Percentiles rank a stretch among this genome's conserved stretches.
Conservation (phyloP, 495 filamentous ascomycete species). For the Aspergillus taichungensis region DNA sequence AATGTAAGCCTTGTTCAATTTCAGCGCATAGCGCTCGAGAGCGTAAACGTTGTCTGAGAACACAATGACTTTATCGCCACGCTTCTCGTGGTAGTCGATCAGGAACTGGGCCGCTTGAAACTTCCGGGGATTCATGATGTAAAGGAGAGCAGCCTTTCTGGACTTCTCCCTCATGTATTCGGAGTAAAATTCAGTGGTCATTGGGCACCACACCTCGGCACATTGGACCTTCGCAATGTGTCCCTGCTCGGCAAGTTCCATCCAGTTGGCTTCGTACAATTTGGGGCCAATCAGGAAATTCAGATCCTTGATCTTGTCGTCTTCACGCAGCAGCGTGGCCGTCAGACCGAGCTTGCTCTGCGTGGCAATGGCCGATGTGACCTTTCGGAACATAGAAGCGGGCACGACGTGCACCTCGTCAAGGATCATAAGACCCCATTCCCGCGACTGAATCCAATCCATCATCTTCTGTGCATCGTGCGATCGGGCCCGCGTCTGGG, state of each 20-base stretch:
- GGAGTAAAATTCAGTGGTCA: slow-evolving; percentile 96
- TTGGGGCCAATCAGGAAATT: slow-evolving; percentile 98
- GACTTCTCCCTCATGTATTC: slow-evolving; percentile 76
- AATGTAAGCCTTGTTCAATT: slow-evolving; percentile 84
- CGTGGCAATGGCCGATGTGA: slow-evolving; percentile 82
- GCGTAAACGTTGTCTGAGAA: slow-evolving; percentile 99
- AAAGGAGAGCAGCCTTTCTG: slow-evolving; percentile 64
- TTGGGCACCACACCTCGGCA: slow-evolving; percentile 98
- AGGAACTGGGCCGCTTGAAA: slow-evolving; percentile 96
- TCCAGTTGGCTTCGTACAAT: slow-evolving; percentile 98
- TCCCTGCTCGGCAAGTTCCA: slow-evolving; percentile 93
- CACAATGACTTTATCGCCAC: slow-evolving; percentile 97
- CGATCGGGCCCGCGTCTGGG: slow-evolving; percentile 73
- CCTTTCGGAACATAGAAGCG: slow-evolving; percentile 88
- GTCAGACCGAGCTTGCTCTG: slow-evolving; percentile 97
- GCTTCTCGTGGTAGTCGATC: slow-evolving; percentile 93
- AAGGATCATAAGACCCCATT: slow-evolving; percentile 97
- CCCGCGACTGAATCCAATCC: slow-evolving; percentile 82
- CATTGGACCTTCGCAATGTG: slow-evolving; percentile 98
- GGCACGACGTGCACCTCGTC: slow-evolving; percentile 99
- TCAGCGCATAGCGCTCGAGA: slow-evolving; percentile 72
- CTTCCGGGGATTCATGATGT: slow-evolving; percentile 96
- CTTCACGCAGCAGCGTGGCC: slow-evolving; percentile 87
- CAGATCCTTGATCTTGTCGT: slow-evolving; percentile 95
- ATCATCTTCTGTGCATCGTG: slow-evolving; percentile 96